These are phyloP conservation scores for Ottelia alismoides DNA, from an alignment of 106 monocot species.

Conservation along the genomic window DNA sequence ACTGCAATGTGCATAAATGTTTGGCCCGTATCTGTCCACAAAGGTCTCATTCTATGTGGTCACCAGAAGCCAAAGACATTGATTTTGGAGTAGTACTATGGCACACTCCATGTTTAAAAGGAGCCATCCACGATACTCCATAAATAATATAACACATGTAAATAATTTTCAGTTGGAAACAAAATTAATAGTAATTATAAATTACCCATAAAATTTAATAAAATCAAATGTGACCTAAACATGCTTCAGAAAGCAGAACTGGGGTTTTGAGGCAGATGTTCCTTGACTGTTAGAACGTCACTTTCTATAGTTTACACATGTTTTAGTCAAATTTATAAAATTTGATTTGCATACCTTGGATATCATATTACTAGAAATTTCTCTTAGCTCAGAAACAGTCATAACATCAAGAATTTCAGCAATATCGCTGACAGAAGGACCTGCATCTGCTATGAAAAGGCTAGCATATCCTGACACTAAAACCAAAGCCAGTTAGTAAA, in stretches of 20 bases:
- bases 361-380: slow-evolving; percentile 21
- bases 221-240: not conserved
- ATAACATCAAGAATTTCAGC: slow-evolving; percentile 56
- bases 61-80: slow-evolving; percentile 57
- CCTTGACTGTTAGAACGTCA: too few species aligned
- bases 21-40: slow-evolving; percentile 91
- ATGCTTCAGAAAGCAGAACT: too few species aligned
- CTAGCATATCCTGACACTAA: slow-evolving; percentile 61
- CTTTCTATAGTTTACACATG: too few species aligned
- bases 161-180: too few species aligned
- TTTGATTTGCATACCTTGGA: slow-evolving; percentile 9
- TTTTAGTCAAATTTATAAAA: too few species aligned
- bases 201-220: not conserved
- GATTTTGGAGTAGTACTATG: slow-evolving; percentile 60
- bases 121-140: slow-evolving; percentile 58
- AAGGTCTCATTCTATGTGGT: slow-evolving; percentile 38
- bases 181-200: not conserved
- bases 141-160: too few species aligned
- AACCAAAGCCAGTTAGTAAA: too few species aligned
- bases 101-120: slow-evolving; percentile 48
- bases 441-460: slow-evolving; percentile 19
- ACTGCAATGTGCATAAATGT: too few species aligned
- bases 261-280: too few species aligned
- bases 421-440: slow-evolving; percentile 31
- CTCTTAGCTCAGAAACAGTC: slow-evolving; percentile 52